These are phyloP conservation scores for Spathaspora sp. DNA, from an alignment of 1,139 yeast genomes.

Conservation along the genomic window DNA sequence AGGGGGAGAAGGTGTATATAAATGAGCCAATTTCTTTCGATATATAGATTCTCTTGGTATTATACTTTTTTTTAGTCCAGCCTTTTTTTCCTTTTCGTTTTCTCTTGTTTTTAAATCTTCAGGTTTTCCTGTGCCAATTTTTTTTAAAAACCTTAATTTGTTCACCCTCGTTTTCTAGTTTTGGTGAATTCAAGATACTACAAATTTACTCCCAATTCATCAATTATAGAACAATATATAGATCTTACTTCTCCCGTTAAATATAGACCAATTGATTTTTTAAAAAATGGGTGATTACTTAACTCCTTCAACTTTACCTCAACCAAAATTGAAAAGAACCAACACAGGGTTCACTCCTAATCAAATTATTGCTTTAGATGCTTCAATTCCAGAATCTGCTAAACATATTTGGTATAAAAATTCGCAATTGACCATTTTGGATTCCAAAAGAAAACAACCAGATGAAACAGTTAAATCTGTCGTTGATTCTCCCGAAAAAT, in stretches of 20 bases:
- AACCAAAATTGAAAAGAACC: slow-evolving; percentile 59
- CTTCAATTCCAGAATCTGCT: slow-evolving; percentile 75
- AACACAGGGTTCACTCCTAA: slow-evolving; percentile 90
- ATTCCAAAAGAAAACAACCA: slow-evolving; percentile 16
- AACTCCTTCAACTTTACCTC: slow-evolving; percentile 44
- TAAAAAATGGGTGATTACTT: slow-evolving; percentile 38
- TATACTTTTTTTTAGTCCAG: not conserved
- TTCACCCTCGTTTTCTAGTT: not conserved
- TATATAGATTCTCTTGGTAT: not conserved
- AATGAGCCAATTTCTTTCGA: not conserved
- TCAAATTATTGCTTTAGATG: slow-evolving; percentile 80
- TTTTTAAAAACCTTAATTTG: not conserved
- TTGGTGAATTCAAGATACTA: no score
- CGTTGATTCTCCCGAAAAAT: slow-evolving; percentile 42
- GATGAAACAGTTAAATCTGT: slow-evolving; percentile 11
- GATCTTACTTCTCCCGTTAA: not conserved
- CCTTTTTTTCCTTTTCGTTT: no score
- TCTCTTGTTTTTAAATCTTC: not conserved
- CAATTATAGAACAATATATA: not conserved
- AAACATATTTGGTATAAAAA: slow-evolving; percentile 77
- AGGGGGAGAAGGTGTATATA: not conserved
- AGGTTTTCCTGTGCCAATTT: not conserved
- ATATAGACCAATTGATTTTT: not conserved
- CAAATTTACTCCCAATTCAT: no score
- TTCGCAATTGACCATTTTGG: slow-evolving; percentile 36